Base-by-base conservation (phyloP, 2,329 filamentous ascomycete species). In the Exserohilum turcica region DNA sequence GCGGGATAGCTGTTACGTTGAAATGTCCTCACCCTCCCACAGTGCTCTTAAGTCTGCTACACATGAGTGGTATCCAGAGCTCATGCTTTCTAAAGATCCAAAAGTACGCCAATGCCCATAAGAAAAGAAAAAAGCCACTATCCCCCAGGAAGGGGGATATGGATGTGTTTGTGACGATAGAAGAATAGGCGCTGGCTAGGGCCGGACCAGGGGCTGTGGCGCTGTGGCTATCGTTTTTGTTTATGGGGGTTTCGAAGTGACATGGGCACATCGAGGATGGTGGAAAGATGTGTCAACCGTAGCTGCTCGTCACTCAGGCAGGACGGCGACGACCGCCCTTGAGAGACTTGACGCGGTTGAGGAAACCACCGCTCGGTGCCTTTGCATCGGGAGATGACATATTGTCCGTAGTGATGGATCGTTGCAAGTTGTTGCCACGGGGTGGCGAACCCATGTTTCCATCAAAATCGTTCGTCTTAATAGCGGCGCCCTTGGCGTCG, bases 401-500 rank as follows among this genome's bases (percentile, higher is more conserved):
- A 45, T 71, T 72, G 24, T 74, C 72, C 21, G 71, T 59, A 8
- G 72, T 74, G 15, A 69, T 55, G 21, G 68, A 60, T 48, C 71
- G 66, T n/a, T 65, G 64, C 47, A 74, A 43, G 9, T 55, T 57
- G 49, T 68, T 70, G 44, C 72, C 67, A 27, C 61, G 56, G 21
- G 61, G 57, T 4, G 73, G 68, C 13, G 73, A 74, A 16, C 52
- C 65, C 8, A 61, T 60, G 39, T 59, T 63, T 42, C 51, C 59
- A 16, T 64, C 64, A 8, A 59, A 13, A 24, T 84, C 80, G 18
- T 78, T 77, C 55, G 79, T 76, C 48, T 74, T 80, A 65, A 88
- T 85, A 47, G 79, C 78, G 28, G 82, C 79, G 16, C 83, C 83
- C 72, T 89, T 89, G 70, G 77, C 84, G 43, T 87, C 84, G 66